Evolutionary conservation across 257 asterid species (phyloP).

Genomic region (Galeopsis tetrahit): DNA sequence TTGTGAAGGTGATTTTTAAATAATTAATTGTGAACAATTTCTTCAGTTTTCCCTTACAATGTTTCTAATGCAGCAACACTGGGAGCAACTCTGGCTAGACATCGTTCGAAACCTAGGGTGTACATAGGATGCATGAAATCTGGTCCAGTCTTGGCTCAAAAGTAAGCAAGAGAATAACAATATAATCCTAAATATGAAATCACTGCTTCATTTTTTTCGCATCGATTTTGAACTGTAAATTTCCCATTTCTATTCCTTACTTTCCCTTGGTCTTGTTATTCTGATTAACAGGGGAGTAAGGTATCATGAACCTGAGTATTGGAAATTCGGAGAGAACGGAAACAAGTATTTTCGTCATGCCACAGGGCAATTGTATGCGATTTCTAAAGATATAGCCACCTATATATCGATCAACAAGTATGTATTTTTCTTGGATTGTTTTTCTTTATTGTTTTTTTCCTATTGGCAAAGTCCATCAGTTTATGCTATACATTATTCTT

Average conservation of each 20-base stretch:
- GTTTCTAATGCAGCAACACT: constrained; percentile 61
- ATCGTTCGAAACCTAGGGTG: constrained; percentile 76
- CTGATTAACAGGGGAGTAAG: constrained; percentile 71
- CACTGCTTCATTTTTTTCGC: not conserved
- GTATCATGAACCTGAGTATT: constrained; percentile 92
- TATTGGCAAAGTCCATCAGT: not conserved
- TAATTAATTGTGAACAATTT: not conserved
- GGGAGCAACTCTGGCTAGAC: constrained; percentile 78
- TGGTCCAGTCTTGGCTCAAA: constrained; percentile 88
- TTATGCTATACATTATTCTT: constrained; percentile 14
- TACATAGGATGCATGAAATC: constrained; percentile 98
- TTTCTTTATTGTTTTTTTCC: not conserved
- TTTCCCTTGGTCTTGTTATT: constrained; percentile 11
- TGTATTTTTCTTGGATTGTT: constrained; percentile 36
- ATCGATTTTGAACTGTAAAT: not conserved
- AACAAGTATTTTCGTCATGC: constrained; percentile 95
- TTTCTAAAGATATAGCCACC: constrained; percentile 86
- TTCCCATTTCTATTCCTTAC: constrained; percentile 15
- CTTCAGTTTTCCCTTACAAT: constrained; percentile 1
- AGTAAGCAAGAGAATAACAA: constrained; percentile 50
- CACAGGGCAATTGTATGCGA: constrained; percentile 90
- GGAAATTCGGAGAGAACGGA: constrained; percentile 96
- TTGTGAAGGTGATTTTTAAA: not conserved
- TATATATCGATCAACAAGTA: constrained; percentile 81
- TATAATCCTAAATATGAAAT: not conserved